Conservation (phyloP, 768 basidiomycete species). For the Clitopilus hobsonii region DNA sequence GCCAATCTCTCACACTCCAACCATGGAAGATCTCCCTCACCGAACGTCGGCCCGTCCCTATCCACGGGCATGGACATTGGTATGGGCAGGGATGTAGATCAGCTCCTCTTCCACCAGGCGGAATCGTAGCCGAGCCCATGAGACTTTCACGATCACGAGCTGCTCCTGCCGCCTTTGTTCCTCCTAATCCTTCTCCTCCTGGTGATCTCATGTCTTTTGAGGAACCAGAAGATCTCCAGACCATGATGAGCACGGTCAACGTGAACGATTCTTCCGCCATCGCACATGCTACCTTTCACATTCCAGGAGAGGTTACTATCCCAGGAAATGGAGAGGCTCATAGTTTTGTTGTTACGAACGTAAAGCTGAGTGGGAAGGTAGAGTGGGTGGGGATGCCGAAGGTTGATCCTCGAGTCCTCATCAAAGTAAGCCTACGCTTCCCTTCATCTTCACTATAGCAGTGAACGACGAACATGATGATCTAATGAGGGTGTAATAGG, state of each 20-base stretch:
- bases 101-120: no score
- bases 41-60: no score
- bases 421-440: constrained; percentile 18
- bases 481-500: no score
- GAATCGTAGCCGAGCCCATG: no score
- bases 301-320: constrained; percentile 27
- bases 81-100: no score
- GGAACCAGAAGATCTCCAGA: background rate
- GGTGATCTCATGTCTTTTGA: background rate
- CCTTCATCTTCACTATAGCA: background rate
- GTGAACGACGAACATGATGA: no score
- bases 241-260: background rate
- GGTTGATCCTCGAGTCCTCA: constrained; percentile 24
- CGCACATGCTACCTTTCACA: constrained; percentile 21
- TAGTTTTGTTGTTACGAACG: constrained; percentile 24
- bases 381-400: constrained; percentile 33
- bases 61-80: no score
- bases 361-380: constrained; percentile 26
- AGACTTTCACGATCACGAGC: background rate
- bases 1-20: constrained; percentile 28
- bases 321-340: constrained; percentile 24
- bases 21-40: constrained; percentile 28
- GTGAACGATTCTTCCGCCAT: background rate
- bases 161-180: background rate
- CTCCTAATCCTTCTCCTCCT: background rate